Evolutionary conservation across 169 alveolate species (phyloP), one percentile per base, ranked within the genome.

Genomic region (Eimeria sp.): DNA sequence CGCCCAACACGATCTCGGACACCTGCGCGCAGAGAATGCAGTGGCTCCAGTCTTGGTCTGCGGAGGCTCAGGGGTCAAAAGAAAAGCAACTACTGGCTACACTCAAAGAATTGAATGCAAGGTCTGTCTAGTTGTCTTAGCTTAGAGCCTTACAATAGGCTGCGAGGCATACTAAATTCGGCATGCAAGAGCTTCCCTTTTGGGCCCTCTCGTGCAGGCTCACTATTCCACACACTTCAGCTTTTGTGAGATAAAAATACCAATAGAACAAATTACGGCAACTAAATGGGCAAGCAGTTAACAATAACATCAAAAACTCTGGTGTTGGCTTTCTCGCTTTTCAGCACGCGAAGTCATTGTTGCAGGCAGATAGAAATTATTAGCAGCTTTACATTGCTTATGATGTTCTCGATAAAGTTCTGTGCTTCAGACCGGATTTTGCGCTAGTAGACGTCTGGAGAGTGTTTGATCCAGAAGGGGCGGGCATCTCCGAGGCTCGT

Each of bases 391-490:
- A 14, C 83, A 73, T 40, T 40, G 7, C 16, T 5, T 14, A 16
- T 73, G 30, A 18, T 30, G 4, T 30, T 73, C 16, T 40, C 30
- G 83, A 18, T 40, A 30, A 30, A 25, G 54, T 73, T 43, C 54
- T 40, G 83, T 73, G 83, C 54, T 43, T 54, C 94, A 87, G 94
- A 43, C 94, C 94, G 67, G 94, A 87, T 25, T 87, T 87, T 27
- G 49, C 94, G 30, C n/a, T 87, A 25, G 94, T 87, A n/a, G 94
- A 87, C 82, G 63, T 87, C 9, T 87, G 94, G 94, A 57, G 94
- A 61, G 94, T 87, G 10, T 87, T 87, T 49, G 94, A 87, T 34
- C 94, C 94, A 40, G 83, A 87, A 65, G 94, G 94, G 20, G 70
- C 75, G 6, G 94, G 94, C 63, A 49, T 87, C n/a, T 87, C 94